Conservation (phyloP, 1,284 basidiomycete species). For the Acaromyces ingoldii region DNA sequence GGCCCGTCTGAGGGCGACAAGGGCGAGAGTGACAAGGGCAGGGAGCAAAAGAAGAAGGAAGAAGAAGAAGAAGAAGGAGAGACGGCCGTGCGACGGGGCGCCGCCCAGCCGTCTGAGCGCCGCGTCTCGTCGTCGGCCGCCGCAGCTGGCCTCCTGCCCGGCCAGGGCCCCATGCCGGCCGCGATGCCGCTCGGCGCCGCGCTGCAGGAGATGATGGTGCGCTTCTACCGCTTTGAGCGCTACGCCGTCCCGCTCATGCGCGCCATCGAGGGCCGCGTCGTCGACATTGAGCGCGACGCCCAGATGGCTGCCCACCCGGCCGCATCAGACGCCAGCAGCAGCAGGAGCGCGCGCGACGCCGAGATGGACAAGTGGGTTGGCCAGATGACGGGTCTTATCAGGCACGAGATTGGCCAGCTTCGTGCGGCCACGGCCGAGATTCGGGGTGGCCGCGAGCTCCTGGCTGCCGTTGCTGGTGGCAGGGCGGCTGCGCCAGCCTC, state of each 20-base stretch:
- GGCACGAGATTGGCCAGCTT: conserved; percentile 47
- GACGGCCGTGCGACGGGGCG: not conserved
- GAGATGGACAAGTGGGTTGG: conserved; percentile 47
- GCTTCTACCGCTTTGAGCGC: conserved; percentile 50
- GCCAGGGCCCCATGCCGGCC: conserved; percentile 27
- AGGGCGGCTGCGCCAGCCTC: not conserved
- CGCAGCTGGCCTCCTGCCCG: conserved; percentile 20
- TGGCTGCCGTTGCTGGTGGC: conserved; percentile 18
- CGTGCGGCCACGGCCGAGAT: conserved; percentile 37
- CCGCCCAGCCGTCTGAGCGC: not conserved
- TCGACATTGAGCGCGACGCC: conserved; percentile 46
- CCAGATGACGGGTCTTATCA: conserved; percentile 47
- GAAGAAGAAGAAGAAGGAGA: not conserved
- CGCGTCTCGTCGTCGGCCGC: not conserved
- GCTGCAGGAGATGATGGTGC: conserved; percentile 47
- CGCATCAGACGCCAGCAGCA: conserved; percentile 15
- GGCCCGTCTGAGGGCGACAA: too few species aligned
- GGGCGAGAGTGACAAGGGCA: too few species aligned
- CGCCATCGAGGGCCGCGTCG: conserved; percentile 40
- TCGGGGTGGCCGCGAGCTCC: conserved; percentile 28
- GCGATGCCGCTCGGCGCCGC: conserved; percentile 36
- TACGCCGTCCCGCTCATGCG: conserved; percentile 48
- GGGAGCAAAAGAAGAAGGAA: not conserved
- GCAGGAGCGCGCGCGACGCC: conserved; percentile 11
- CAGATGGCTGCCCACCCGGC: conserved; percentile 31